A percentile compares a stretch with the other conserved stretches of the same genome.
Conservation (phyloP, 1,139 yeast genomes). For the Diutina siamensis region DNA sequence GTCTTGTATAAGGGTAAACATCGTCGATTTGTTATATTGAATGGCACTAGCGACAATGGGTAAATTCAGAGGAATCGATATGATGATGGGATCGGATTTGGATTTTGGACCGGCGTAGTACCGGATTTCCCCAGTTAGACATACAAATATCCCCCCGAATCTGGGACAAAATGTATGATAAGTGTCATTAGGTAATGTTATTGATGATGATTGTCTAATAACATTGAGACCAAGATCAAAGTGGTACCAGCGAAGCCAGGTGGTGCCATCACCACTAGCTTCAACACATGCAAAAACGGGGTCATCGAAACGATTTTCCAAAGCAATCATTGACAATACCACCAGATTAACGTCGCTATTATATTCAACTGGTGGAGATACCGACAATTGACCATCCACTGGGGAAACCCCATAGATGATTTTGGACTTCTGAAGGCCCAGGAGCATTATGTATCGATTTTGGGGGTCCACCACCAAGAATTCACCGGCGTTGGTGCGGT, state of each 20-base stretch:
- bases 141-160: conserved; percentile 26
- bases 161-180: conserved; percentile 25
- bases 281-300: conserved; percentile 35
- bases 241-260: conserved; percentile 53
- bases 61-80: conserved; percentile 13
- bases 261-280: conserved; percentile 51
- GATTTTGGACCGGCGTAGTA: conserved; percentile 14
- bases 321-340: conserved; percentile 42
- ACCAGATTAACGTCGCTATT: not conserved
- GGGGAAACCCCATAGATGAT: conserved; percentile 40
- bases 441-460: conserved; percentile 57
- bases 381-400: conserved; percentile 19
- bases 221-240: conserved; percentile 80
- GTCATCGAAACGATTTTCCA: conserved; percentile 72
- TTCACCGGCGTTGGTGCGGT: conserved; percentile 69
- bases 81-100: conserved; percentile 13
- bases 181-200: conserved; percentile 14
- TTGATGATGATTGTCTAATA: conserved; percentile 17
- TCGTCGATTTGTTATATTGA: conserved; percentile 47
- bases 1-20: conserved; percentile 66
- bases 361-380: conserved; percentile 24
- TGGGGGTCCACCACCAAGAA: conserved; percentile 65
- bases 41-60: conserved; percentile 45
- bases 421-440: conserved; percentile 65
- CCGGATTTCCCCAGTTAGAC: conserved; percentile 21